Conservation (phyloP, 2,329 filamentous ascomycete species). For the Cordyceps cateniannulata region DNA sequence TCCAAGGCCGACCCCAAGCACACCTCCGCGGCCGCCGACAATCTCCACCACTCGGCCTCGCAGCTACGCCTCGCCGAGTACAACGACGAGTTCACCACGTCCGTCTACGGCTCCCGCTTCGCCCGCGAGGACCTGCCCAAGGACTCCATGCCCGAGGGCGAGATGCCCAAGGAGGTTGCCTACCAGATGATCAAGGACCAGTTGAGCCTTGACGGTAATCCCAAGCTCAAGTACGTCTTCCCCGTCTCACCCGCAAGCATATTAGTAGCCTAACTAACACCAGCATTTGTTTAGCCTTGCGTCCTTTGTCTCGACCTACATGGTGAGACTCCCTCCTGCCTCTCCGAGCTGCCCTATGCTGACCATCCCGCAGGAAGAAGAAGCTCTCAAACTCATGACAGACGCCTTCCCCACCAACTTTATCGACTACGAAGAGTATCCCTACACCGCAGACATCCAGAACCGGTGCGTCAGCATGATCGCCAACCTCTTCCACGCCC, state of each 20-base stretch:
- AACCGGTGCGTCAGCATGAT: slow-evolving; percentile 93
- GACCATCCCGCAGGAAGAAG: slow-evolving; percentile 64
- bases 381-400: slow-evolving; percentile 92
- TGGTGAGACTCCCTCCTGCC: slow-evolving; percentile 47
- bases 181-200: slow-evolving; percentile 97
- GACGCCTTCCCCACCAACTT: slow-evolving; percentile 94
- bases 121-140: slow-evolving; percentile 74
- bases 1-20: not conserved
- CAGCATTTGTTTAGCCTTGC: slow-evolving; percentile 62
- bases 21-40: slow-evolving; percentile 5
- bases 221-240: slow-evolving; percentile 65
- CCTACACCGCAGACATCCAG: slow-evolving; percentile 76
- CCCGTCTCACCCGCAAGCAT: not conserved
- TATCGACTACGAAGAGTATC: slow-evolving; percentile 83
- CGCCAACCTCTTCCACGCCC: slow-evolving; percentile 79
- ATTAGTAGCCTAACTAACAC: slow-evolving; percentile 19
- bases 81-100: slow-evolving; percentile 60
- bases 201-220: slow-evolving; percentile 83
- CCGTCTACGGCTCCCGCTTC: slow-evolving; percentile 83
- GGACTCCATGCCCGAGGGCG: slow-evolving; percentile 78
- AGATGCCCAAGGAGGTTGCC: slow-evolving; percentile 90
- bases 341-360: not conserved
- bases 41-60: slow-evolving; percentile 33
- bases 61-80: slow-evolving; percentile 44
- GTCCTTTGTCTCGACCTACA: slow-evolving; percentile 93